phyloP scores from a whole-genome alignment of 2,329 filamentous ascomycete species.

The Penicillium sp. region DNA sequence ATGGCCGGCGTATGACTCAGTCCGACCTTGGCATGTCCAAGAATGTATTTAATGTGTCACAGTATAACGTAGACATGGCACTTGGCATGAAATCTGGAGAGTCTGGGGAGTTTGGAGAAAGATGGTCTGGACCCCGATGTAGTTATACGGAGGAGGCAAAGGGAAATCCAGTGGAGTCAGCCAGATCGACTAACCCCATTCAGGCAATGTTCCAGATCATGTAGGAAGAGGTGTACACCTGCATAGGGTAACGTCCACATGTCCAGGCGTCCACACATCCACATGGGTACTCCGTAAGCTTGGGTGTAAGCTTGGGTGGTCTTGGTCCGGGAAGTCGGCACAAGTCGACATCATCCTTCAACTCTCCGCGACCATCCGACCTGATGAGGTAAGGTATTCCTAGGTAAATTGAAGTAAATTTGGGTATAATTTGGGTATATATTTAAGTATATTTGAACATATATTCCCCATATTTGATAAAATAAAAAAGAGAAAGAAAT shows the following conservation, averaged over 20 bases:
- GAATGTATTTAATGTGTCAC: not conserved
- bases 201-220: conserved; percentile 23
- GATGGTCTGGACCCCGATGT: not conserved
- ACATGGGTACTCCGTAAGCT: not conserved
- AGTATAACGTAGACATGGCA: not conserved
- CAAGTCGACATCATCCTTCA: conserved; percentile 1
- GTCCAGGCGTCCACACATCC: too few species aligned
- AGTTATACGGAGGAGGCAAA: not conserved
- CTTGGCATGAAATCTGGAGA: not conserved
- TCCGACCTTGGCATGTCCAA: not conserved
- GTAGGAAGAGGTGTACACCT: not conserved
- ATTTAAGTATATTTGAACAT: not conserved
- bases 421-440: too few species aligned
- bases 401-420: too few species aligned
- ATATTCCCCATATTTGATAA: not conserved
- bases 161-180: not conserved
- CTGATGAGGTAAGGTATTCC: not conserved
- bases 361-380: conserved; percentile 2
- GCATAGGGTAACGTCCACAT: not conserved
- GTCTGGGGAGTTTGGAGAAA: not conserved
- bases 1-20: not conserved
- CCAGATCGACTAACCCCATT: conserved; percentile 15
- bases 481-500: not conserved
- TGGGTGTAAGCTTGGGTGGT: not conserved
- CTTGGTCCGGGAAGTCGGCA: not conserved